phyloP scores from a whole-genome alignment of 2,329 filamentous ascomycete genomes.

The Ophiostoma himal-ulmi region DNA sequence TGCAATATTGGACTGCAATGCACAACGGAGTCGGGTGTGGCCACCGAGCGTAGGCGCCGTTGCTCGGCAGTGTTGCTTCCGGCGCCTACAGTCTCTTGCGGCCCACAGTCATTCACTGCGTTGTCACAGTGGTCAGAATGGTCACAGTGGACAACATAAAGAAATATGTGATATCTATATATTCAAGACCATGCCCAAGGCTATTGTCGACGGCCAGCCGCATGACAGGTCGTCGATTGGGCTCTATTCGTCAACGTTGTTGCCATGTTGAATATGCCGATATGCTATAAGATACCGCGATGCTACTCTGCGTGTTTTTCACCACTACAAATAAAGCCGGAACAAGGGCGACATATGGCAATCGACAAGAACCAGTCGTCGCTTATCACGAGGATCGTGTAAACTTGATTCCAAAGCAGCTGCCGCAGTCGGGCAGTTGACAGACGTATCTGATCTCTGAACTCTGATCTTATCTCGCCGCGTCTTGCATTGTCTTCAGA shows the following conservation, averaged over 20 bases:
- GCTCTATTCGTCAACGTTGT: neutral
- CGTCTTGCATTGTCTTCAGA: neutral
- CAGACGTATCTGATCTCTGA: neutral
- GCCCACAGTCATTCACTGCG: neutral
- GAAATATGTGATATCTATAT: neutral
- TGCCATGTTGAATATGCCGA: neutral
- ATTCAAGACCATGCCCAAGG: neutral
- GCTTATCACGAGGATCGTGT: neutral
- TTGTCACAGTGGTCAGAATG: neutral
- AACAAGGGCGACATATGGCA: neutral
- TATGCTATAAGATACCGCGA: neutral
- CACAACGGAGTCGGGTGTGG: neutral
- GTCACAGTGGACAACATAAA: neutral
- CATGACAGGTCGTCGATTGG: neutral
- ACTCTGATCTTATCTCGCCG: neutral
- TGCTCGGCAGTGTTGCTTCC: neutral
- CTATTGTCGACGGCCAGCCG: no score
- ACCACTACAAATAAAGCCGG: neutral
- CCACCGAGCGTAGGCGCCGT: neutral
- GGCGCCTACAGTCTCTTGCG: neutral
- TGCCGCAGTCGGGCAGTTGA: neutral
- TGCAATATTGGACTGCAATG: neutral
- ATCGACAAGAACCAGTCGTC: neutral
- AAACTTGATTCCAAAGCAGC: neutral
- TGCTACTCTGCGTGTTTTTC: neutral